Evolutionary conservation across 148 eudicot genomes (phyloP), one percentile per base, ranked within the genome.

Genomic region (Rhododendron simsii): DNA sequence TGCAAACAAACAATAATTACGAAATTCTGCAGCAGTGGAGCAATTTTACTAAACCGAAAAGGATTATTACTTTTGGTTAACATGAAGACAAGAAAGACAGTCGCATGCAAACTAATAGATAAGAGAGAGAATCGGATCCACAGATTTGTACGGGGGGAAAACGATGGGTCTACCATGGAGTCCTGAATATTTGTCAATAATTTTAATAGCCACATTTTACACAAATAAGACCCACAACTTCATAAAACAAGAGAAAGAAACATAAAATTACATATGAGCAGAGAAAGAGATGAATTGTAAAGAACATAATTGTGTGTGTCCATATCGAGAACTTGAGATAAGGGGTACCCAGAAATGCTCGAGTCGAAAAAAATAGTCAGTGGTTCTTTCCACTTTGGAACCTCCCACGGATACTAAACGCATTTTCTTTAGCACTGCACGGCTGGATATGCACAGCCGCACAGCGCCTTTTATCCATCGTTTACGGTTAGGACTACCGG

Each of bases 41-140:
- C 61, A 55, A 78, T 55, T 77, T 78, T 28, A 41, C 39, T 35
- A 37, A 28, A 47, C 33, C 8, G 39, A 28, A 51, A 85, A 61
- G n/a, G 23, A 88, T 84, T 69, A 82, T 4, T 11, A 80, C 81
- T 50, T 26, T 75, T 10, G 23, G 18, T 47, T 37, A 75, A 77
- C 83, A 63, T 71, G 48, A 87, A 57, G 75, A 33, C 57, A 48
- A 81, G 47, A 81, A 23, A 44, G 82, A 83, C 45, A 47, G 37
- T 13, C 18, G 73, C 81, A 75, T 67, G 55, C 67, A 59, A 13
- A 74, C 50, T 85, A 80, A 82, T 71, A 83, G 85, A 82, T 85
- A 89, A 88, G 84, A 88, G 61, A 80, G 82, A 59, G 61, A 86
- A 89, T 84, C 86, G 89, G 90, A 89, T 90, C 87, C 89, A 88